Evolutionary conservation across 306 rosid species (phyloP), one percentile per base, ranked within the genome.

Genomic region (Quercus agrifolia): DNA sequence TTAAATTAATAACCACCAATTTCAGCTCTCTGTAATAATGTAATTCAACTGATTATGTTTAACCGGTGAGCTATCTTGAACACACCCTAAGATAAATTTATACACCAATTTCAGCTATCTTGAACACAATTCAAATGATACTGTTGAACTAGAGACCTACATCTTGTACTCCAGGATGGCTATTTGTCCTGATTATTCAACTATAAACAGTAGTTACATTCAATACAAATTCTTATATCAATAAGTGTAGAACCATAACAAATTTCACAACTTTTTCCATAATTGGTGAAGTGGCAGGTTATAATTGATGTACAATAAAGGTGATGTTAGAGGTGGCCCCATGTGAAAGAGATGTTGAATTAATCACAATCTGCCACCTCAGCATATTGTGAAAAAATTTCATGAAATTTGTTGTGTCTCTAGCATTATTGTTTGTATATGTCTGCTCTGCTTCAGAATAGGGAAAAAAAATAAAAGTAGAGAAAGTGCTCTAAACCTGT

Each of bases 401-500:
- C 11, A 41, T 0, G 3, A 41, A 41, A 41, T 41, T 41, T 41
- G 46, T 41, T 41, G 10, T 6, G 2, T 41, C 46, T 41, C 46
- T 8, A 41, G 46, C 46, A 41, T 41, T 41, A 41, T 41, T 41
- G 46, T 41, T 41, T 8, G 11, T 38, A 38, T 64, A 64, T 64
- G 31, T 27, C 70, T 15, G 1, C 8, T 11, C 2, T 12, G 30
- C 56, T 1, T 28, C 17, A 70, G 41, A 21, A 56, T 20, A 20
- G 74, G 56, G 10, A 5, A 19, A 20, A 58, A 23, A 12, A 74
- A 69, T 61, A 6, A 38, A 51, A 18, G 10, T 18, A 52, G 49
- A 27, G 12, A 27, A 55, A 38, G 73, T 68, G 27, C 33, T 67
- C 67, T 38, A 80, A 44, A 95, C 99, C 95, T 88, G 88, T 31